phyloP scores from a whole-genome alignment of 768 basidiomycete genomes.

The Termitomyces eurrhizus region DNA sequence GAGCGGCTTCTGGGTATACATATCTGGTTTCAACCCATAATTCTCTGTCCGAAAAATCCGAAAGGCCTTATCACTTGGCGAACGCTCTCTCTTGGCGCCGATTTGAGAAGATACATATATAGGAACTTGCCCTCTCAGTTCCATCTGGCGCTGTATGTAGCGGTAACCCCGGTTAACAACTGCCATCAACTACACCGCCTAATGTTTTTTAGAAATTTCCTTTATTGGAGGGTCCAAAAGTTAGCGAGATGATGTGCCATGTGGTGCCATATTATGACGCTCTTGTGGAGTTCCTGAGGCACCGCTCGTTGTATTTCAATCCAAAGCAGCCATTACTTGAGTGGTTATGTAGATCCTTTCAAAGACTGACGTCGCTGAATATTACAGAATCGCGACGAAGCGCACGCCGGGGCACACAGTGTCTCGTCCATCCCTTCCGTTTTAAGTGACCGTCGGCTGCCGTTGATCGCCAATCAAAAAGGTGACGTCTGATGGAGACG shows the following conservation, averaged over 20 bases:
- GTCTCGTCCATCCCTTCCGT: background rate
- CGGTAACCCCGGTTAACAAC: background rate
- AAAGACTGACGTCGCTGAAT: background rate
- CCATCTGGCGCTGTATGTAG: background rate
- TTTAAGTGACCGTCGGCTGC: background rate
- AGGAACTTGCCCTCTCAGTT: background rate
- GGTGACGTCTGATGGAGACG: background rate
- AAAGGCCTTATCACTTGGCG: background rate
- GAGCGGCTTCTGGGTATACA: too few species aligned
- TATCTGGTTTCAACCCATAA: background rate
- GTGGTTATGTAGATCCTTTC: too few species aligned
- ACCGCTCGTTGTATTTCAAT: background rate
- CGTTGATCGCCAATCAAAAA: background rate
- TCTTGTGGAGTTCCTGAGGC: background rate
- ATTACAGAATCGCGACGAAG: background rate
- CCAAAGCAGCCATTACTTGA: background rate
- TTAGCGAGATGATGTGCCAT: background rate
- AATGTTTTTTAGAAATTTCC: background rate
- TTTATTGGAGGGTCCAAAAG: background rate
- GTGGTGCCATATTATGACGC: background rate
- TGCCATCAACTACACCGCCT: background rate
- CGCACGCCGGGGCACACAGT: background rate
- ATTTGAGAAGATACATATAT: background rate
- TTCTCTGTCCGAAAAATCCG: background rate
- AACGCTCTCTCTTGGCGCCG: background rate